phyloP scores from a whole-genome alignment of 495 filamentous ascomycete genomes.

The Penicillium egyptiacum region DNA sequence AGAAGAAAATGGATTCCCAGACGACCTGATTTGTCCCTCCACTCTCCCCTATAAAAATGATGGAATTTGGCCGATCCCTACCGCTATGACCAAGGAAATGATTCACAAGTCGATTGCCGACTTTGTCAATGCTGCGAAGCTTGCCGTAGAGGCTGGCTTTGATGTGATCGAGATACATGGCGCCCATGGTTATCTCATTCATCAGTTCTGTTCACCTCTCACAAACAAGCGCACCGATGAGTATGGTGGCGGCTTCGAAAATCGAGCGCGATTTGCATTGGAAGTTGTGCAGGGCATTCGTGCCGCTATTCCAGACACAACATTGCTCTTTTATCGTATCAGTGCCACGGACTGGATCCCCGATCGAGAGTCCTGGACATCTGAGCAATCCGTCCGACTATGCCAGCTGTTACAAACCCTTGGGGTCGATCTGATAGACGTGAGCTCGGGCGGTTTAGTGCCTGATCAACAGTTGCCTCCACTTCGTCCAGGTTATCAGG shows the following conservation, averaged over 20 bases:
- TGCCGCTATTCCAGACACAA: constrained; percentile 16
- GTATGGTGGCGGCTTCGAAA: constrained; percentile 63
- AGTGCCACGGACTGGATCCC: neutral
- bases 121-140: constrained; percentile 50
- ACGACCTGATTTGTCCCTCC: constrained; percentile 23
- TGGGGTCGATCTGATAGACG: neutral
- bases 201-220: constrained; percentile 58
- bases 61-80: constrained; percentile 12
- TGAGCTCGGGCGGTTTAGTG: neutral
- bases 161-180: constrained; percentile 54
- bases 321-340: neutral
- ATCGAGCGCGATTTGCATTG: constrained; percentile 52
- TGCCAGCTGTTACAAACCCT: neutral
- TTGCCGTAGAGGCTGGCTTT: constrained; percentile 54
- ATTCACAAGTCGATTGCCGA: constrained; percentile 51
- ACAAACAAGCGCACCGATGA: constrained; percentile 57
- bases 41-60: constrained; percentile 31
- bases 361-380: neutral
- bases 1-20: constrained; percentile 24
- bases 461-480: neutral
- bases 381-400: neutral
- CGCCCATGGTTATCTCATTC: constrained; percentile 62
- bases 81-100: constrained; percentile 41
- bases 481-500: neutral
- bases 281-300: constrained; percentile 57